phyloP scores from a whole-genome alignment of 2,329 filamentous ascomycete genomes.

The Myrmaecium sp. region DNA sequence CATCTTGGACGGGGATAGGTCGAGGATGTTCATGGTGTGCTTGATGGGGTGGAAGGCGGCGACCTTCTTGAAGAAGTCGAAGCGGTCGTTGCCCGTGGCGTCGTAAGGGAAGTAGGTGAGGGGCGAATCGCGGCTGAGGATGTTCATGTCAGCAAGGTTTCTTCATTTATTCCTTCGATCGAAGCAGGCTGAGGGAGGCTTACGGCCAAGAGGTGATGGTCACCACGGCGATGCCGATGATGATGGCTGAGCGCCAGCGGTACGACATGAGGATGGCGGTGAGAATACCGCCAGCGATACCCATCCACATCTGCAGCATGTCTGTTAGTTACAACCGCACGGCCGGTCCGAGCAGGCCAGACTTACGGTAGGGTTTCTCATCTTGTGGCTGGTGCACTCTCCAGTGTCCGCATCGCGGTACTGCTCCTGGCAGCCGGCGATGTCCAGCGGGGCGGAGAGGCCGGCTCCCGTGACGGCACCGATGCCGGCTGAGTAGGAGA shows the following conservation, averaged over 20 bases:
- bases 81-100: slow-evolving; percentile 46
- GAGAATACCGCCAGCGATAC: slow-evolving; percentile 69
- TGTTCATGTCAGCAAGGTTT: slow-evolving; percentile 8
- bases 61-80: slow-evolving; percentile 75
- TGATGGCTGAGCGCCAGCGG: slow-evolving; percentile 72
- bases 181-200: slow-evolving; percentile 6
- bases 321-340: background rate
- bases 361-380: slow-evolving; percentile 52
- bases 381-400: slow-evolving; percentile 51
- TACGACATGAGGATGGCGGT: slow-evolving; percentile 72
- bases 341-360: slow-evolving; percentile 3
- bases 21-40: slow-evolving; percentile 50
- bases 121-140: slow-evolving; percentile 39
- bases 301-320: slow-evolving; percentile 53
- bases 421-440: slow-evolving; percentile 56
- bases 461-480: slow-evolving; percentile 52
- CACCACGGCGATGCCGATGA: slow-evolving; percentile 65
- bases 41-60: slow-evolving; percentile 64
- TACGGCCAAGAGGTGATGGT: slow-evolving; percentile 75
- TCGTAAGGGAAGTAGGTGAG: slow-evolving; percentile 71
- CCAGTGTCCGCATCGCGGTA: slow-evolving; percentile 29
- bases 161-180: background rate
- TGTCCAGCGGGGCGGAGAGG: slow-evolving; percentile 47
- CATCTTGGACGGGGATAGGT: slow-evolving; percentile 52
- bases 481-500: slow-evolving; percentile 68